These are phyloP conservation scores for Trichothecium roseum DNA, from an alignment of 2,329 filamentous ascomycete genomes.

Conservation along the genomic window DNA sequence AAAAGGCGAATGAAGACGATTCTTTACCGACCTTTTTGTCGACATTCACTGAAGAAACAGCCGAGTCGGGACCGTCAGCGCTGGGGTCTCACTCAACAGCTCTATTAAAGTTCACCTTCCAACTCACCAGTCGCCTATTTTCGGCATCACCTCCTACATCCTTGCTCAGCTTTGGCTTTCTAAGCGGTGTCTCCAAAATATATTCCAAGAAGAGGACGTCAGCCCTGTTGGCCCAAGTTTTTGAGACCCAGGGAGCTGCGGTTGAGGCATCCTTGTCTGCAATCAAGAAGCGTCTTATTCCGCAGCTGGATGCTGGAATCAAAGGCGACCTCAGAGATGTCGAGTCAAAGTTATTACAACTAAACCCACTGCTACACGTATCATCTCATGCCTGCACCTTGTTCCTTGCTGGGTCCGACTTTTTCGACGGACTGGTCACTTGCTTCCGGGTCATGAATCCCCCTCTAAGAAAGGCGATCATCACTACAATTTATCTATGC, in stretches of 20 bases:
- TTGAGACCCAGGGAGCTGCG: conserved; percentile 28
- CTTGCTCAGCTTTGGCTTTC: conserved; percentile 44
- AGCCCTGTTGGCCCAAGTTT: conserved; percentile 38
- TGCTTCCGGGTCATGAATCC: conserved; percentile 57
- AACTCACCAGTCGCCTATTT: conserved; percentile 50
- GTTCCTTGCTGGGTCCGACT: conserved; percentile 79
- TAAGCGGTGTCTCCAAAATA: conserved; percentile 56
- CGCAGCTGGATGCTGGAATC: conserved; percentile 50
- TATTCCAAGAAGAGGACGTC: conserved; percentile 55
- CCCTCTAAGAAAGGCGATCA: conserved; percentile 53
- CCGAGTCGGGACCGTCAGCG: conserved; percentile 18
- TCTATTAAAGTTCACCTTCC: conserved; percentile 55
- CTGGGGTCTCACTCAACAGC: conserved; percentile 25
- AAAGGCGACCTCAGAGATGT: conserved; percentile 42
- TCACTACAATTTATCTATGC: conserved; percentile 66
- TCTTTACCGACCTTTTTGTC: conserved; percentile 53
- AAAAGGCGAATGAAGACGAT: conserved; percentile 40
- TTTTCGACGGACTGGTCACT: conserved; percentile 63
- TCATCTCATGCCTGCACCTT: conserved; percentile 48
- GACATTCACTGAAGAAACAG: conserved; percentile 53
- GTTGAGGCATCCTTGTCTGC: conserved; percentile 46
- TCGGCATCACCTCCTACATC: conserved; percentile 23
- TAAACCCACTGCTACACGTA: conserved; percentile 55
- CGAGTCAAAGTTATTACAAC: conserved; percentile 41
- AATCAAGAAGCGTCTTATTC: conserved; percentile 52